Evolutionary conservation across 352 stramenopile genomes (phyloP), one percentile per base, ranked within the genome.

Genomic region (Globisporangium heterothallicum): DNA sequence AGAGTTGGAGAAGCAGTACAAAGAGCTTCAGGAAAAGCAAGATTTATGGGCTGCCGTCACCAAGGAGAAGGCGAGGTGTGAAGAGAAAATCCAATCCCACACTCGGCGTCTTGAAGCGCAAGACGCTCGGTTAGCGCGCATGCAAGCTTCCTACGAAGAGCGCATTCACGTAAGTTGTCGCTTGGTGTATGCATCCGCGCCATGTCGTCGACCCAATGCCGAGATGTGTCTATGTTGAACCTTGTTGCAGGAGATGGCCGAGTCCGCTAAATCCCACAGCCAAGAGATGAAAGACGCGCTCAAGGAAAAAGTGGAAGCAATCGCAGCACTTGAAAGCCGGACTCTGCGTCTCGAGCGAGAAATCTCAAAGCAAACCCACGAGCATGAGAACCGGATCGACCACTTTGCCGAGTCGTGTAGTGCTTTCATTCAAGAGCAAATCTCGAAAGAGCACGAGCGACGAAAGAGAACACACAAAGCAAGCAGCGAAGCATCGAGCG

Each of bases 381-480:
- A 72, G 25, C 66, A 80, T 34, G 75, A 91, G 34, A 68, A 67
- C 38, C 66, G 70, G n/a, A 66, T 84, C 27, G 73, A 88, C 41
- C 45, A 71, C 19, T 59, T 86, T 44, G 66, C 72, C 0, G 72
- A 84, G 54, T 75, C 77, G 14, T 66, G 85, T 38, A 53, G 51
- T 6, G 47, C 46, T 22, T 87, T 87, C 38, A 30, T 89, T 8
- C 78, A 86, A 55, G 65, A 81, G 21, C 73, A 83, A 45, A 58
- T 87, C n/a, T 50, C 58, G 6, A 56, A 48, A 16, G 73, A 86
- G 40, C 68, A 66, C 26, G 62, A 71, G 42, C 66, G 65, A 24
- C 55, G 26, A 22, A 25, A 10, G 19, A 30, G 46, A 21, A 42
- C 19, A 18, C 34, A 7, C 29, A 43, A n/a, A 2, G 29, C 13